phyloP scores from a whole-genome alignment of 139 green algal genomes.

The Auxenochlorella pyrenoidosa region DNA sequence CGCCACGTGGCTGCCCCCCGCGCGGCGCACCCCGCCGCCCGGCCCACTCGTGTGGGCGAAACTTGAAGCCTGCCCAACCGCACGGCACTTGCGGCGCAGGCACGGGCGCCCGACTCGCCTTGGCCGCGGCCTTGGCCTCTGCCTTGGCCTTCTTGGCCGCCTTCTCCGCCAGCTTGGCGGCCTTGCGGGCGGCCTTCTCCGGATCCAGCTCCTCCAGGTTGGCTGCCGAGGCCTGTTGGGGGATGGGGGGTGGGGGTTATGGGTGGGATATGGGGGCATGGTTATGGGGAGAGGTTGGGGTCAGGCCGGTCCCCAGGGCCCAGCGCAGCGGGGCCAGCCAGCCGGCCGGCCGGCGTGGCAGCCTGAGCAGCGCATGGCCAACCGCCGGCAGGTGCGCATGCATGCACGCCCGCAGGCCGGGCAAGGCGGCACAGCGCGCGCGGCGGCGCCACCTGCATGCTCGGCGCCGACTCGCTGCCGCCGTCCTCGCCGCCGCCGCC shows the following conservation, averaged over 20 bases:
- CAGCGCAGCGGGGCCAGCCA: neutral
- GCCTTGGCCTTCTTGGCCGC: constrained; percentile 61
- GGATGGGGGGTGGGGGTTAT: neutral
- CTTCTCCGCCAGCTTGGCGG: constrained; percentile 45
- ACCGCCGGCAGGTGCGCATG: neutral
- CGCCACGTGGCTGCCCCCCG: no score
- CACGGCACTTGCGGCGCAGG: neutral
- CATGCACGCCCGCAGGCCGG: neutral
- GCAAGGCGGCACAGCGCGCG: no score
- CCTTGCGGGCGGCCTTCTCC: constrained; percentile 84
- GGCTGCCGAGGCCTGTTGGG: neutral
- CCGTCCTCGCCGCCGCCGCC: constrained; percentile 1
- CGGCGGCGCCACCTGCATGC: neutral
- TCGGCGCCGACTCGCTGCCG: neutral
- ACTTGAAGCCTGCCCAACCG: no score
- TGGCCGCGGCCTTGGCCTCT: constrained; percentile 69
- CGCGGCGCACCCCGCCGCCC: no score
- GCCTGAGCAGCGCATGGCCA: no score
- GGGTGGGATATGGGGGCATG: neutral
- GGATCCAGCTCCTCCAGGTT: constrained; percentile 62
- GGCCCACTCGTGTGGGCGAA: no score
- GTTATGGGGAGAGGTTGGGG: no score
- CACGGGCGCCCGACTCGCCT: neutral
- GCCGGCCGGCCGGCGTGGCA: no score
- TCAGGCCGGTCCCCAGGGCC: no score